Base-by-base conservation (phyloP, 2,329 filamentous ascomycete species). In the Penicillium sp. region DNA sequence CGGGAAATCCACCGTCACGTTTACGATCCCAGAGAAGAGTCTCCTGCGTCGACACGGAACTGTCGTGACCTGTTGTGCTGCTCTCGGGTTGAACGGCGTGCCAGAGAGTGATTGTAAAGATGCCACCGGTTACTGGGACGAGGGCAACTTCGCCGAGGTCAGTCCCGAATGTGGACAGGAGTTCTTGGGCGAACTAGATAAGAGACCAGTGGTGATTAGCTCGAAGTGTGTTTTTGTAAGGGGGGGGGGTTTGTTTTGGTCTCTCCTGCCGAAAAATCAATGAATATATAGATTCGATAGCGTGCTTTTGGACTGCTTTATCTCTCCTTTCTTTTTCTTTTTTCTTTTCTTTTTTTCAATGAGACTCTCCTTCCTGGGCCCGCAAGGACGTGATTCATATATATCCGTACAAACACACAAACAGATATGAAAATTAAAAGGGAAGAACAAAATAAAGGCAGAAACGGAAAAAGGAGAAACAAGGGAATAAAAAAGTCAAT, bases 121-220 rank as follows among this genome's bases (percentile, higher is more conserved):
- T 76, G 0, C 93, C 91, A 13, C 91, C 90, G 0, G 88, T 94
- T 11, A 83, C 77, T 0, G 93, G 93, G 55, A 94, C 82, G 6
- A 98, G 79, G 12, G 91, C 83, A 8, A 97, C 85, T 68, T 97
- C 91, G 52, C 90, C 90, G 2, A 97, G 79, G 39, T 82, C 77
- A 1, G 83, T 88, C 46, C 82, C 81, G 73, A 98, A 98, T 0
- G 91, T 98, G 1, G 89, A 95, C 34, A 98, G 82, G 39, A 98
- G 83, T 70, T 97, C 93, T 76, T 97, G 93, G 42, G 85, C 91
- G 68, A 86, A 96, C 88, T 95, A 58, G 33, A 45, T 18, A 18
- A 18, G 18, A 18, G 18, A 18, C 18, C 18, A 18, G 18, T 18
- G 18, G 18, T 18, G 18, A 18, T 18, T 18, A 18, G 18, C 18